Conservation (phyloP, 495 filamentous ascomycete genomes). For the Aspergillus avenaceus region DNA sequence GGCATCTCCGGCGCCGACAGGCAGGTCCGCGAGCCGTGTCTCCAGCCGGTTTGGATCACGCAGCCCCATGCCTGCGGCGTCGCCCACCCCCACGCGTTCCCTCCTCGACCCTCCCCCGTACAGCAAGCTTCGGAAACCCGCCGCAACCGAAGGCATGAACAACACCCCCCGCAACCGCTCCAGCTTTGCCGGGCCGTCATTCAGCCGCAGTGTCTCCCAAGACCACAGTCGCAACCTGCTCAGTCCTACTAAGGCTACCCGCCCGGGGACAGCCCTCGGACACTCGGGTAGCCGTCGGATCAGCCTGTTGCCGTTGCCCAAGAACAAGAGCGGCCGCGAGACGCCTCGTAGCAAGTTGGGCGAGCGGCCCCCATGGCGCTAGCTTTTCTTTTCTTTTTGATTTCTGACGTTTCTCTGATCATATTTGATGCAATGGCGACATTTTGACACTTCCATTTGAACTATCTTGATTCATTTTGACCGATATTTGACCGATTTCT, state of each 20-base stretch:
- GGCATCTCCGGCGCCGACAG: conserved; percentile 35
- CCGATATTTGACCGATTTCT: no score
- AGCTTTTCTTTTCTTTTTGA: not conserved
- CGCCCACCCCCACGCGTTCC: conserved; percentile 26
- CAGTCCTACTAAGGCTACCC: conserved; percentile 31
- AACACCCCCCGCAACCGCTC: conserved; percentile 38
- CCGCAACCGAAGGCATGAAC: conserved; percentile 16
- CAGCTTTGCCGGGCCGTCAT: conserved; percentile 36
- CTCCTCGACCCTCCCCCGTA: conserved; percentile 38
- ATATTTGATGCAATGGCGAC: not conserved
- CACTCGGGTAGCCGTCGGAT: conserved; percentile 42
- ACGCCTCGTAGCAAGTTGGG: conserved; percentile 27
- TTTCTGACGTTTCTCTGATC: not conserved
- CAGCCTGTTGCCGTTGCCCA: conserved; percentile 46
- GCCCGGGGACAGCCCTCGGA: conserved; percentile 44
- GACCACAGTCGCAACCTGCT: conserved; percentile 18
- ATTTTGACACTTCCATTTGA: no score
- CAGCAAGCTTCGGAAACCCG: conserved; percentile 35
- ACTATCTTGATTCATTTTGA: no score
- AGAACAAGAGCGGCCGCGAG: conserved; percentile 25
- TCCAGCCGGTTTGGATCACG: conserved; percentile 38
- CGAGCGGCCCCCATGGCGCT: conserved; percentile 38
- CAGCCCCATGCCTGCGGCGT: conserved; percentile 31
- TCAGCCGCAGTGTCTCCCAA: conserved; percentile 35
- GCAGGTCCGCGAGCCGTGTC: conserved; percentile 30